These are phyloP conservation scores for Dendrocalamus sinicus DNA, from an alignment of 176 grass and related monocot genomes.

Conservation along the genomic window DNA sequence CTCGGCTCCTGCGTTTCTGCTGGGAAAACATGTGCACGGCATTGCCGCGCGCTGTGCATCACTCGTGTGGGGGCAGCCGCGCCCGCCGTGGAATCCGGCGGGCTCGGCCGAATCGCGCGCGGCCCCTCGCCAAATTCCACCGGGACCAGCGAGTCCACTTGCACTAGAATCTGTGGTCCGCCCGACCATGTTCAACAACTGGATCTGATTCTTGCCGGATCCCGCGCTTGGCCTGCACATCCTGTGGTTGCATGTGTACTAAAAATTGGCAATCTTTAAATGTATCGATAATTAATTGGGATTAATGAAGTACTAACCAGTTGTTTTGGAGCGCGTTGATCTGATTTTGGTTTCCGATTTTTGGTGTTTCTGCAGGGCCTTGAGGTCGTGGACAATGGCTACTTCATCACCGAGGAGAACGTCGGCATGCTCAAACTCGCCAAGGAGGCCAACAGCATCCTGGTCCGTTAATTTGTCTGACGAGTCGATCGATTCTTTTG, in stretches of 20 bases:
- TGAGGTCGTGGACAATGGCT: conserved; percentile 77
- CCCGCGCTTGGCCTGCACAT: not conserved
- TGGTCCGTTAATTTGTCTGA: conserved; percentile 37
- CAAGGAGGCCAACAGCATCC: conserved; percentile 81
- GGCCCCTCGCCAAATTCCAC: not conserved
- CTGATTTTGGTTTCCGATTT: not conserved
- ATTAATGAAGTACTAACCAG: not conserved
- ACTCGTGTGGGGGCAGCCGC: not conserved
- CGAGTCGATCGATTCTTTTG: too few relatives aligned
- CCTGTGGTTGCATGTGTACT: not conserved
- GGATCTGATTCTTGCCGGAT: conserved; percentile 41
- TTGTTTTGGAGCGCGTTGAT: not conserved
- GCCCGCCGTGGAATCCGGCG: conserved; percentile 35
- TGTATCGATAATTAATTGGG: not conserved
- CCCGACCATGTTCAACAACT: not conserved
- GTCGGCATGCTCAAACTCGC: conserved; percentile 92
- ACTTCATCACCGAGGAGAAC: conserved; percentile 96
- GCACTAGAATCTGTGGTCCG: conserved; percentile 26
- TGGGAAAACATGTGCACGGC: not conserved
- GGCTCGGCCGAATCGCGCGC: not conserved
- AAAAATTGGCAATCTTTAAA: not conserved
- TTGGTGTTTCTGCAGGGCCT: conserved; percentile 50
- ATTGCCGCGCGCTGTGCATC: not conserved
- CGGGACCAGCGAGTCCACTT: conserved; percentile 40
- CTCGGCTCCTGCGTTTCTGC: not conserved